These are phyloP conservation scores for Erodium maritimum DNA, from an alignment of 345 rosid species.

Conservation along the genomic window DNA sequence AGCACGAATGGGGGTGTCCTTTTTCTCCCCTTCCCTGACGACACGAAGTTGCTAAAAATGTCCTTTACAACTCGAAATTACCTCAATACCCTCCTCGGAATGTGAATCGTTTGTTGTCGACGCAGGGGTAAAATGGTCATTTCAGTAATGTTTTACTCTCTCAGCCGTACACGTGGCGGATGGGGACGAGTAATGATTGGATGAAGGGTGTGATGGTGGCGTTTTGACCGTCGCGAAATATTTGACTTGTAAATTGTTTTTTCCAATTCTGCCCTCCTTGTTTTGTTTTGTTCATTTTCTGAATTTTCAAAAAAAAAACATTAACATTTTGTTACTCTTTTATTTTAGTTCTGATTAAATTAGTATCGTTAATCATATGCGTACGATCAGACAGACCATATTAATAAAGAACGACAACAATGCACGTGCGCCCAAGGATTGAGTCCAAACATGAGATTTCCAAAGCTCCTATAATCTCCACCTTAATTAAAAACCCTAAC, in stretches of 20 bases:
- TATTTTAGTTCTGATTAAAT: neutral
- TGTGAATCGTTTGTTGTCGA: neutral
- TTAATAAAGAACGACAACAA: neutral
- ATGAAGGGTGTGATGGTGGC: neutral
- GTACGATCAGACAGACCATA: too few relatives aligned
- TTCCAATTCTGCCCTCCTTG: too few relatives aligned
- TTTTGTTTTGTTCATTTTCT: too few relatives aligned
- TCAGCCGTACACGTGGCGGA: slow-evolving; percentile 28
- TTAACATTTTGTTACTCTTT: too few relatives aligned
- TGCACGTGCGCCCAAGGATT: slow-evolving; percentile 15
- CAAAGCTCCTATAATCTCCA: slow-evolving; percentile 26
- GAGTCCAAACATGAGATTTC: slow-evolving; percentile 23
- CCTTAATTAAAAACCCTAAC: slow-evolving; percentile 2
- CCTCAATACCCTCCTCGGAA: neutral
- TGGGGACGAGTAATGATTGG: too few relatives aligned
- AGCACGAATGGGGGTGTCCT: neutral
- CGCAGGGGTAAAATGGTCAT: neutral
- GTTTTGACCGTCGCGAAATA: neutral
- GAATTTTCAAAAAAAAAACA: too few relatives aligned
- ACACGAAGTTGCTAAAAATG: neutral
- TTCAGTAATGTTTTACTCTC: neutral
- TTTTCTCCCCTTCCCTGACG: neutral
- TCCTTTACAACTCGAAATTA: neutral
- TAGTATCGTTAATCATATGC: too few relatives aligned
- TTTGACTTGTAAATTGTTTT: too few relatives aligned